phyloP scores from a whole-genome alignment of 1,139 yeast genomes.

The Schwanniomyces etchellsii region DNA sequence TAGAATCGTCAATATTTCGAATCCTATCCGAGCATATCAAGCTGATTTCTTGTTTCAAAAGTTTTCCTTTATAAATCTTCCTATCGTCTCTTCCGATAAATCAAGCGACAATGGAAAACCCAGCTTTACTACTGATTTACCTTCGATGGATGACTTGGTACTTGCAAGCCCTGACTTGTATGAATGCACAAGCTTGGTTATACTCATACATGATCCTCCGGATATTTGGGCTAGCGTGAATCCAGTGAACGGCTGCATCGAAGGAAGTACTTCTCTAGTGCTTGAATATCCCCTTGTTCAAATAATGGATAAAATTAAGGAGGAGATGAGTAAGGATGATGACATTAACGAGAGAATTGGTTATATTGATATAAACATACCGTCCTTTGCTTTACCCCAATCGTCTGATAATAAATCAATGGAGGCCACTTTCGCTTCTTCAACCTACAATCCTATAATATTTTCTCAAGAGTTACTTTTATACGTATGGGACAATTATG shows the following conservation, averaged over 20 bases:
- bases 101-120: conserved; percentile 18
- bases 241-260: conserved; percentile 73
- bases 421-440: conserved; percentile 11
- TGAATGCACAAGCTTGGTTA: conserved; percentile 54
- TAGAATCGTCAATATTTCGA: conserved; percentile 48
- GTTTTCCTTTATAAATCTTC: conserved; percentile 61
- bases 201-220: conserved; percentile 87
- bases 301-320: conserved; percentile 27
- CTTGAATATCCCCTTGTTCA: conserved; percentile 39
- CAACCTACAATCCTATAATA: conserved; percentile 52
- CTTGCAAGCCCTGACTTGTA: conserved; percentile 73
- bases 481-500: conserved; percentile 87
- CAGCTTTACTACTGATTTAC: conserved; percentile 37
- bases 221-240: conserved; percentile 88
- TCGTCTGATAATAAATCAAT: conserved; percentile 6
- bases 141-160: conserved; percentile 61
- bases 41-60: conserved; percentile 48
- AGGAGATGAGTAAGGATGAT: conserved; percentile 42
- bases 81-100: conserved; percentile 37
- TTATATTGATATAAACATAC: conserved; percentile 77
- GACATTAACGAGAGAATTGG: conserved; percentile 58
- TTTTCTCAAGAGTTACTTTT: conserved; percentile 73
- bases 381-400: conserved; percentile 39
- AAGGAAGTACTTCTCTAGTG: conserved; percentile 65
- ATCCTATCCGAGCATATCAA: conserved; percentile 72